Evolutionary conservation across 192 early-diverging fungal species (phyloP), one percentile per base, ranked within the genome.

Genomic region (Coemansia interrupta): DNA sequence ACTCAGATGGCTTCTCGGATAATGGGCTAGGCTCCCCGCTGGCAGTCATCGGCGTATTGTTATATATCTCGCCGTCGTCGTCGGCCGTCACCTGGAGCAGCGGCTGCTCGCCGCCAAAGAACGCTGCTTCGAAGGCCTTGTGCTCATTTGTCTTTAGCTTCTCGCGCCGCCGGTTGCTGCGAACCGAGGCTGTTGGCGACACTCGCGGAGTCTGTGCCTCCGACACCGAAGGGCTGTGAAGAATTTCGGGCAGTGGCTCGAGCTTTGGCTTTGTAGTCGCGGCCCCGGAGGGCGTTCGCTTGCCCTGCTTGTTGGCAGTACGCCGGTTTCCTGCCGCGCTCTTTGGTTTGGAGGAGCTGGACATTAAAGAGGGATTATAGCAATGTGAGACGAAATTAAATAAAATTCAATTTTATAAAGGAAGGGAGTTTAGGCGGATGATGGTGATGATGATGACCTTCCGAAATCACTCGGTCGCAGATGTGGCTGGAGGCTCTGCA

Each of bases 211-310:
- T 45, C 19, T 14, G 23, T 30, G 36, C 48, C 5, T 20, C 14
- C 20, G 54, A 19, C 22, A 17, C 19, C 29, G 51, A 47, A 0
- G 40, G 22, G 60, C 54, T 44, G 14, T 41, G 50, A 14, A 64
- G 49, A 10, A 77, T 61, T 41, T 70, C 74, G 10, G 74, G 74
- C 15, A 77, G 63, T 0, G 74, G 61, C 55, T 77, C 74, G 13
- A 71, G 64, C 38, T 43, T 30, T 7, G 40, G 43, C 19, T 52
- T 53, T 9, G 4, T 18, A 3, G n/a, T 40, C 2, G 52, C 18
- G 2, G 17, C 40, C 18, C 40, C 48, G 12, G 41, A 19, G 15
- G 63, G 22, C 45, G 29, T 13, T 23, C 22, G 47, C 61, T 52
- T 60, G 66, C 28, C 52, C 19, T 3, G 61, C 38, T 41, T 36